Conservation (phyloP, 208 protist genomes). For the Leptomonas seymouri region DNA sequence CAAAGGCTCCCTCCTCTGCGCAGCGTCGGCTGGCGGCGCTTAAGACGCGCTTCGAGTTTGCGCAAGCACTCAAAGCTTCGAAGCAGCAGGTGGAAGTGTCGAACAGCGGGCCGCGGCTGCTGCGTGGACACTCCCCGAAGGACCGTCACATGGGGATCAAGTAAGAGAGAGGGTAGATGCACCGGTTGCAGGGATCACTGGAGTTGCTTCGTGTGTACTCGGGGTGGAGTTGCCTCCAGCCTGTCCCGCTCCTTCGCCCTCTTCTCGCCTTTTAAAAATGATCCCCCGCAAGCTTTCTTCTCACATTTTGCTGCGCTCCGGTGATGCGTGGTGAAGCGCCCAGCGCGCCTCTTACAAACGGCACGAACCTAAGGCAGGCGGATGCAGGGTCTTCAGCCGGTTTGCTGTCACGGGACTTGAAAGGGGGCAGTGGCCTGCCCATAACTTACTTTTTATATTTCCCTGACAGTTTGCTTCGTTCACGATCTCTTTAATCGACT, state of each 20-base stretch:
- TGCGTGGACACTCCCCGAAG: conserved; percentile 65
- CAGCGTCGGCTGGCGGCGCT: conserved; percentile 66
- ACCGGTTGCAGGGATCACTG: background rate
- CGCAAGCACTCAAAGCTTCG: conserved; percentile 47
- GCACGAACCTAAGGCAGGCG: background rate
- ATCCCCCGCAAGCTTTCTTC: background rate
- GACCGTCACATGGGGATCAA: conserved; percentile 35
- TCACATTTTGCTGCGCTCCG: background rate
- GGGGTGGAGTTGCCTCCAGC: too few species aligned
- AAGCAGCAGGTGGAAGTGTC: conserved; percentile 13
- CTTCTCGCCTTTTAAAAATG: background rate
- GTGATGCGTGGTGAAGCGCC: background rate
- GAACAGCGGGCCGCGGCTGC: conserved; percentile 47
- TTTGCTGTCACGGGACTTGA: too few species aligned
- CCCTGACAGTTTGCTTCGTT: too few species aligned
- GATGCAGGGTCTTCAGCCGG: too few species aligned
- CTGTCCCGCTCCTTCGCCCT: background rate
- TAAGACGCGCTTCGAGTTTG: conserved; percentile 76
- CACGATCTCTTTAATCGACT: too few species aligned
- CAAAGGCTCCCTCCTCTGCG: conserved; percentile 14
- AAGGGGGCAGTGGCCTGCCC: too few species aligned
- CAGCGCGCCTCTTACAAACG: background rate
- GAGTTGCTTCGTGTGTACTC: background rate
- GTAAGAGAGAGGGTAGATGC: background rate
- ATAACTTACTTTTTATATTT: too few species aligned